Base-by-base conservation (phyloP, 805 yeast genomes). In the Metschnikowia continentalis region DNA sequence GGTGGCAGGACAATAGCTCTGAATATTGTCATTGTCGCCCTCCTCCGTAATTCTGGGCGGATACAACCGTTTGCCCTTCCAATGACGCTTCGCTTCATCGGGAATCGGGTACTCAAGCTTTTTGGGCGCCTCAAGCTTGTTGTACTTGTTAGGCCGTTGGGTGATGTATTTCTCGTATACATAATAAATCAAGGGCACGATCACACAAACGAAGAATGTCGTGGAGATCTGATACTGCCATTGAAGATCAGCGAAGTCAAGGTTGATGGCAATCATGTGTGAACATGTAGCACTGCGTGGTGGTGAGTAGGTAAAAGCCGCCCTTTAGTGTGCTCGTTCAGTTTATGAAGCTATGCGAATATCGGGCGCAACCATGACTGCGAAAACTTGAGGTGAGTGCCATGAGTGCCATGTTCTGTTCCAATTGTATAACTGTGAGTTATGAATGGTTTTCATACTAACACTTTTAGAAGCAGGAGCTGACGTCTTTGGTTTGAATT, bases 1-100 rank as follows among this genome's bases (percentile, higher is more conserved):
- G 0, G 98, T 94, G 0, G 98, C 97, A 3, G 99, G 99, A 70
- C 99, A 92, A 66, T 88, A 86, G 54, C 91, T 82, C 62, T 89
- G 91, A 54, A 92, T 88, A 56, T 69, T 74, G 19, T 72, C 75
- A 2, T 92, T 88, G 48, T 86, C 90, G 22, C 78, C 79, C 2
- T 78, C 77, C 50, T 81, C 80, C 43, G 72, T 71, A 3, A 86
- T 78, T 49, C 66, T 65, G 1, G 76, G 71, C 0, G 90, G 84
- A 47, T 80, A 79, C 33, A 89, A 73, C 47, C 96, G 74, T 60
- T 82, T 86, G 6, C 96, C 96, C 67, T 90, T 90, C 97, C 97
- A 91, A 64, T 89, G 92, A 3, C 90, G 89, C 63, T 83, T 78
- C 32, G 95, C 90, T 61, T 86, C 89, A 54, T 79, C 86, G 2